Evolutionary conservation across 805 yeast genomes (phyloP).

Genomic region (Cyberlindnera mrakii): DNA sequence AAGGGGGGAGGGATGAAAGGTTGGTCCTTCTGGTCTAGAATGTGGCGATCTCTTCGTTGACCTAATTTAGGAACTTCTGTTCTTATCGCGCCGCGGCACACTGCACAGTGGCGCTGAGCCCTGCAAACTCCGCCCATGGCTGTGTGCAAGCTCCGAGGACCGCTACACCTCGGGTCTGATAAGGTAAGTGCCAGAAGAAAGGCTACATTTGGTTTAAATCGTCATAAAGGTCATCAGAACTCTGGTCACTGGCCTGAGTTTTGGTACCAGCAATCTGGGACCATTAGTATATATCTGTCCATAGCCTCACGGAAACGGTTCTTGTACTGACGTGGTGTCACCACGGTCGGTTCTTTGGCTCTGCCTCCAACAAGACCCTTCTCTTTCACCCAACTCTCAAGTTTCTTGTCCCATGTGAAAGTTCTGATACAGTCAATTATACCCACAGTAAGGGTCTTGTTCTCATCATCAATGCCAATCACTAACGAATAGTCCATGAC

Average conservation of each 20-base stretch:
- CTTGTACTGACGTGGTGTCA: constrained; percentile 93
- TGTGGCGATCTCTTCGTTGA: no score
- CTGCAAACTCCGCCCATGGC: no score
- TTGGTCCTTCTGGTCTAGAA: no score
- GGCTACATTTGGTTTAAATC: no score
- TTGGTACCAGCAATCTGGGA: constrained; percentile 65
- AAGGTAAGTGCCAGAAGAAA: no score
- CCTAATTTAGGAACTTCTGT: no score
- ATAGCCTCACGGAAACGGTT: constrained; percentile 94
- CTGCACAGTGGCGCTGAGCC: no score
- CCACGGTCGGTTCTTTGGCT: constrained; percentile 92
- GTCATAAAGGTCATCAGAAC: no score
- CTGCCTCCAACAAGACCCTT: constrained; percentile 83
- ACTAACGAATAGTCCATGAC: constrained; percentile 98
- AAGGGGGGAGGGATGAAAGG: no score
- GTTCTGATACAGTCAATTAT: constrained; percentile 92
- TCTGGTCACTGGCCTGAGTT: constrained; percentile 13
- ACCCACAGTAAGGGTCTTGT: constrained; percentile 77
- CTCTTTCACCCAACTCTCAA: constrained; percentile 98
- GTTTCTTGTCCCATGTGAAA: constrained; percentile 97
- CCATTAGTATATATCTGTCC: constrained; percentile 93
- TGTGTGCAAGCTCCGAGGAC: no score
- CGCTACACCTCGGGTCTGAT: no score
- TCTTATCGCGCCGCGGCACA: no score
- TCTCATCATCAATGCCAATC: constrained; percentile 76